Evolutionary conservation across 2,329 filamentous ascomycete species (phyloP).

Genomic region (Aureobasidium mangrovei): DNA sequence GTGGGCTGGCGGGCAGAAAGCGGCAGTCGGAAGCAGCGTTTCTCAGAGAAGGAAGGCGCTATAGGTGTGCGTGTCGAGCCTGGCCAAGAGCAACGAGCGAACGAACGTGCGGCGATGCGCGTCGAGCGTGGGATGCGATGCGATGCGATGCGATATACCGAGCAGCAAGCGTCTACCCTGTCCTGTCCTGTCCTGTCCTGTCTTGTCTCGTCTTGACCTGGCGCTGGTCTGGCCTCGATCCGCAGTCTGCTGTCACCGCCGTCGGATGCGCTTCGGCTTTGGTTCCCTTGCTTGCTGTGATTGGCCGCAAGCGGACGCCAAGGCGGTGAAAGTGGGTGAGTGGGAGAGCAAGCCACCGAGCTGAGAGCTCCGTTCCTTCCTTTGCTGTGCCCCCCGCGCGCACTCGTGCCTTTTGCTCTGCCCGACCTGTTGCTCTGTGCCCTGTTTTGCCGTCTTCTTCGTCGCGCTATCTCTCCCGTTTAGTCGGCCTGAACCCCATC

Average conservation of each 20-base stretch:
- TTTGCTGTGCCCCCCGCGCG: conserved; percentile 3
- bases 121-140: no score
- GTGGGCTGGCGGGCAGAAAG: conserved; percentile 4
- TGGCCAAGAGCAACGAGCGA: conserved; percentile 1
- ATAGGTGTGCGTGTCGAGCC: background rate
- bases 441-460: background rate
- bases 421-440: background rate
- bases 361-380: background rate
- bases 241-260: background rate
- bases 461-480: no score
- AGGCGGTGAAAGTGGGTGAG: background rate
- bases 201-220: background rate
- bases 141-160: no score
- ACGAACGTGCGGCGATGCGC: background rate
- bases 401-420: conserved; percentile 1
- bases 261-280: background rate
- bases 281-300: conserved; percentile 3
- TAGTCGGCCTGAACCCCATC: background rate
- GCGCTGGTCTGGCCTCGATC: background rate
- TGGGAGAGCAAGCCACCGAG: background rate
- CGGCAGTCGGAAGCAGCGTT: background rate
- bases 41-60: no score
- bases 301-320: background rate
- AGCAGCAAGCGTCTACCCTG: no score
- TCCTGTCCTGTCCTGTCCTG: no score